Percentiles rank a stretch among this genome's conserved stretches.
Evolutionary conservation across 2,329 filamentous ascomycete species (phyloP).

Genomic region (Davidsoniella virescens): DNA sequence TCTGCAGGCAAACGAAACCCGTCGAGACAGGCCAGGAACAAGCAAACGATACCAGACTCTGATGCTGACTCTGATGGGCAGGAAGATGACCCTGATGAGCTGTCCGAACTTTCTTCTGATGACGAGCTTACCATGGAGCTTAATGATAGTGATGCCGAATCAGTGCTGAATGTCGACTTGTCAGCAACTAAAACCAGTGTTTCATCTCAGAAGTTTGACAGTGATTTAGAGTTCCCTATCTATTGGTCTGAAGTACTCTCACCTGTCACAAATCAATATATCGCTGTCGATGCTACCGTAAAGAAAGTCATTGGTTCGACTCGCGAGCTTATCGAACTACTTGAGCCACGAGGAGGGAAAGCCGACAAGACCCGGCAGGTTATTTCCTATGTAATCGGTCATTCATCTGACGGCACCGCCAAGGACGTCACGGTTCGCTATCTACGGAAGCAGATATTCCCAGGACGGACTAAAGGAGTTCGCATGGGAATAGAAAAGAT

Average conservation of each 20-base stretch:
- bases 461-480: conserved; percentile 77
- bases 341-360: conserved; percentile 70
- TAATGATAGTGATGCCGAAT: conserved; percentile 41
- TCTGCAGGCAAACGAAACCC: conserved; percentile 7
- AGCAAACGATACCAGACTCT: not conserved
- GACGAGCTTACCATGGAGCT: conserved; percentile 20
- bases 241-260: conserved; percentile 92
- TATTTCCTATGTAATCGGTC: conserved; percentile 76
- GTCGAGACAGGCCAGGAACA: not conserved
- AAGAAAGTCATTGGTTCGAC: conserved; percentile 54
- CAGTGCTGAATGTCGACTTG: conserved; percentile 24
- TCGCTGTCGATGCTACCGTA: conserved; percentile 63
- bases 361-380: conserved; percentile 79
- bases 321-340: conserved; percentile 52
- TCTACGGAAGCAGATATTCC: conserved; percentile 62
- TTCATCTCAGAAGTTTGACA: conserved; percentile 42
- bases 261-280: conserved; percentile 59
- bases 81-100: conserved; percentile 12
- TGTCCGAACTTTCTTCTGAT: not conserved
- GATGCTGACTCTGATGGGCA: not conserved
- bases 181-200: conserved; percentile 15
- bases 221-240: conserved; percentile 65
- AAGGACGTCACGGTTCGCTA: conserved; percentile 94
- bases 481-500: conserved; percentile 67
- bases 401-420: conserved; percentile 68